Evolutionary conservation across 495 filamentous ascomycete species (phyloP).

Genomic region (Cladorrhinum samala): DNA sequence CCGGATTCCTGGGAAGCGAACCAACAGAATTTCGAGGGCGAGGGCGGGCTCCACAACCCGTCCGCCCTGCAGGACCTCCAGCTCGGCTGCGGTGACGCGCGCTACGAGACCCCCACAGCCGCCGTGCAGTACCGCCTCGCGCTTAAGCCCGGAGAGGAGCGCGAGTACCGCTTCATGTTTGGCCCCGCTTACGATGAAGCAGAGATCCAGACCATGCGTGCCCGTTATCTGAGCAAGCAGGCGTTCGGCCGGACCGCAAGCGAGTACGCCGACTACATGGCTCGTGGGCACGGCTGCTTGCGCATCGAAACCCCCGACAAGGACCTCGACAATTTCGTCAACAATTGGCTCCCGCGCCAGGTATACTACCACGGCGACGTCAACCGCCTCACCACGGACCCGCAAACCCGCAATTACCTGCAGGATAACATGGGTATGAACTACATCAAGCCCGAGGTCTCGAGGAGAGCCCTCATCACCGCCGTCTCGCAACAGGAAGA

Average conservation of each 20-base stretch:
- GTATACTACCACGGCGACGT: conserved; percentile 53
- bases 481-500: conserved; percentile 48
- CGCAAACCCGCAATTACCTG: conserved; percentile 53
- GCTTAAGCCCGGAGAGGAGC: conserved; percentile 33
- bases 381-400: conserved; percentile 53
- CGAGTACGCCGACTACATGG: conserved; percentile 46
- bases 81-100: conserved; percentile 41
- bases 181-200: conserved; percentile 47
- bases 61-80: conserved; percentile 31
- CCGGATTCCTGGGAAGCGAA: conserved; percentile 47
- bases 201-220: conserved; percentile 42
- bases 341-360: conserved; percentile 53
- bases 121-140: conserved; percentile 46
- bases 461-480: conserved; percentile 41
- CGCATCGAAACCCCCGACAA: conserved; percentile 49
- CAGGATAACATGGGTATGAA: conserved; percentile 59
- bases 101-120: conserved; percentile 50
- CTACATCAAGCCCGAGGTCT: conserved; percentile 47
- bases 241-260: conserved; percentile 37
- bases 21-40: conserved; percentile 50
- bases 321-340: conserved; percentile 52
- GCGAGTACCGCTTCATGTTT: conserved; percentile 49
- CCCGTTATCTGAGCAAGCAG: conserved; percentile 45
- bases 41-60: conserved; percentile 49
- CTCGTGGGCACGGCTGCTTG: conserved; percentile 43